phyloP scores from a whole-genome alignment of 2,329 filamentous ascomycete genomes.

The Clonostachys byssicola region DNA sequence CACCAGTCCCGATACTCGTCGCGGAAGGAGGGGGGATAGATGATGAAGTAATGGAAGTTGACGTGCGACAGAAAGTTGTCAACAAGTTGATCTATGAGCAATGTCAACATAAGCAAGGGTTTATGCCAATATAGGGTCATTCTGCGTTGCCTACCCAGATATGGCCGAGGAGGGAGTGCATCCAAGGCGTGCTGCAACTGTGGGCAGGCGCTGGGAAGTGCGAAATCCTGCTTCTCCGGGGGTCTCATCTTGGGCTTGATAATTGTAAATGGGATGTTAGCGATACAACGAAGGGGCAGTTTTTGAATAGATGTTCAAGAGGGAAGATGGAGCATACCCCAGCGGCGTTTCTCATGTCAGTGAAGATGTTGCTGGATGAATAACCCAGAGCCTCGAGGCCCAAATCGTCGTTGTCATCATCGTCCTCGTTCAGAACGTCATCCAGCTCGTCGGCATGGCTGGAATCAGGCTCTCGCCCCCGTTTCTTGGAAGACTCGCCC shows the following conservation, averaged over 20 bases:
- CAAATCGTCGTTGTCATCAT: slow-evolving; percentile 12
- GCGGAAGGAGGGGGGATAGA: slow-evolving; percentile 26
- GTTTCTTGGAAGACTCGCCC: slow-evolving; percentile 3
- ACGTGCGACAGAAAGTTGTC: slow-evolving; percentile 29
- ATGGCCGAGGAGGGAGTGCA: slow-evolving; percentile 23
- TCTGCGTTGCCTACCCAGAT: slow-evolving; percentile 19
- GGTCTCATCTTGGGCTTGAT: slow-evolving; percentile 10
- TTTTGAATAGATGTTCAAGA: not conserved
- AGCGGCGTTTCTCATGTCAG: slow-evolving; percentile 13
- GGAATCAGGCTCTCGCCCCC: slow-evolving; percentile 4
- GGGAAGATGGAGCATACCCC: slow-evolving; percentile 11
- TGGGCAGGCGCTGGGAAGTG: slow-evolving; percentile 11
- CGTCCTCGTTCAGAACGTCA: not conserved
- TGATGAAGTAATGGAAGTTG: slow-evolving; percentile 32
- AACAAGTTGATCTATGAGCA: slow-evolving; percentile 23
- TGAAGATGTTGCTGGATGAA: slow-evolving; percentile 22
- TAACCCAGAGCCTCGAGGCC: slow-evolving; percentile 29
- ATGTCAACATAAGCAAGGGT: not conserved
- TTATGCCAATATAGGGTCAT: not conserved
- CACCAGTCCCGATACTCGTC: slow-evolving; percentile 30
- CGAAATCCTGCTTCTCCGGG: slow-evolving; percentile 8
- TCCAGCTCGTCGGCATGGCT: slow-evolving; percentile 11
- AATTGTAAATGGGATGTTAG: not conserved
- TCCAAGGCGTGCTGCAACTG: slow-evolving; percentile 23
- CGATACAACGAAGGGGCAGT: not conserved